Base-by-base conservation (phyloP, 2,329 filamentous ascomycete genomes). In the Sarocladium kiliense region DNA sequence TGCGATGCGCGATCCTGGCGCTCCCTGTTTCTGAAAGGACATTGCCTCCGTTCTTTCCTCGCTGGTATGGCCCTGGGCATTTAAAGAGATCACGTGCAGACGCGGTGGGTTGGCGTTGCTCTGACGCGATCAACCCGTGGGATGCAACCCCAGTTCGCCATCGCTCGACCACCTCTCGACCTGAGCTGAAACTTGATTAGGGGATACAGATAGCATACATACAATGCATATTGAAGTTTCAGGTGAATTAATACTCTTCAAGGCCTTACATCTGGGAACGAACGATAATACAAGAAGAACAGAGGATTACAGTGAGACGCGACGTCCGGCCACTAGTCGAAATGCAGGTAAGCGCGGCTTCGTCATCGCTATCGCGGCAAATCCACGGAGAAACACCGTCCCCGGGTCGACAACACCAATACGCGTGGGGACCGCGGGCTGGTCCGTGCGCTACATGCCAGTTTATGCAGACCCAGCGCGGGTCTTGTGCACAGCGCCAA, bases 361-460 rank as follows among this genome's bases (percentile, higher is more conserved):
- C 47, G 47, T 51, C 47, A 51, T 51, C 27, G 47, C 27, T 3
- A 32, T 12, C 10, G 14, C 47, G 47, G 47, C 18, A 34, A 36
- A 51, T 19, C n/a, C 47, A 10, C 47, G 47, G 47, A 34, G 19
- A 36, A 51, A 51, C 18, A 21, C 30, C 47, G 21, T 51, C 47
- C 27, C 47, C 27, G 47, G 47, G 47, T 51, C 47, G 47, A 51
- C 47, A 51, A 36, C 27, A 18, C 26, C 25, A 47, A 27, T 3
- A 23, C 25, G 44, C 54, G 64, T 58, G 57, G 32, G 16, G 55
- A 34, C 57, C 62, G 54, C 9, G 0, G 7, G 2, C 26, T 45
- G 66, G 61, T 25, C 59, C 62, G 63, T 64, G 66, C 65, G 44
- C 55, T 3, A 54, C 59, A 58, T 63, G 54, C 64, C 59, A 51